Percentiles rank a stretch among this genome's conserved stretches.
Conservation (phyloP, 768 basidiomycete species). For the Podaxis rugospora region DNA sequence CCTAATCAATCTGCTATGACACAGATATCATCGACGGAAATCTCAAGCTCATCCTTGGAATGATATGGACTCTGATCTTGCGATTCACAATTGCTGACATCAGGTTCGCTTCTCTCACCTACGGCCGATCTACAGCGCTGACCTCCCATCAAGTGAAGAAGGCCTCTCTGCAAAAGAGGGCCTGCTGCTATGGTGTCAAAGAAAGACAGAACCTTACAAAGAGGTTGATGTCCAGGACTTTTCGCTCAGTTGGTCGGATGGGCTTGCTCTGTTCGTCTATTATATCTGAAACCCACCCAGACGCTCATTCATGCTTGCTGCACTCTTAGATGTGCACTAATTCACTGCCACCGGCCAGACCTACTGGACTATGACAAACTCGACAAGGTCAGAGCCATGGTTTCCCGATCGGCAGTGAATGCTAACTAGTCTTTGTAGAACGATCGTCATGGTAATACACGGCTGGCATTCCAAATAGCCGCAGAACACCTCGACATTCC, state of each 20-base stretch:
- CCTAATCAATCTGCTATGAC: conserved; percentile 3
- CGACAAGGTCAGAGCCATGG: conserved; percentile 57
- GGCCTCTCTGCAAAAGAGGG: conserved; percentile 99
- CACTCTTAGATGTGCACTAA: conserved; percentile 80
- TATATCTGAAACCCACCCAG: conserved; percentile 8
- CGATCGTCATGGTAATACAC: conserved; percentile 80
- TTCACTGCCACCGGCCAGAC: conserved; percentile 97
- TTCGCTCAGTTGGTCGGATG: conserved; percentile 89
- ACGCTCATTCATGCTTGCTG: not conserved
- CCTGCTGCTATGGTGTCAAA: conserved; percentile 94
- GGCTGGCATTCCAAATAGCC: conserved; percentile 83
- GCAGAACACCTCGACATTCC: conserved; percentile 89
- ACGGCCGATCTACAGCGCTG: conserved; percentile 8
- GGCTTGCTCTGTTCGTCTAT: conserved; percentile 80
- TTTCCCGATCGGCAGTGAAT: not conserved
- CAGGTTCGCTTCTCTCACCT: conserved; percentile 53
- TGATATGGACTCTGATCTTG: conserved; percentile 98
- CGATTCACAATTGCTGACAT: conserved; percentile 98
- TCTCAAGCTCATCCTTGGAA: conserved; percentile 94
- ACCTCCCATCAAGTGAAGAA: conserved; percentile 66
- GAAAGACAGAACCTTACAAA: conserved; percentile 87
- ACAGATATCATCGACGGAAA: conserved; percentile 99
- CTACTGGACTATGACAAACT: conserved; percentile 84
- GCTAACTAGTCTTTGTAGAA: conserved; percentile 34
- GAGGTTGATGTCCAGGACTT: conserved; percentile 96